phyloP scores from a whole-genome alignment of 163 green algal genomes.

The Smithsoniella earleae region DNA sequence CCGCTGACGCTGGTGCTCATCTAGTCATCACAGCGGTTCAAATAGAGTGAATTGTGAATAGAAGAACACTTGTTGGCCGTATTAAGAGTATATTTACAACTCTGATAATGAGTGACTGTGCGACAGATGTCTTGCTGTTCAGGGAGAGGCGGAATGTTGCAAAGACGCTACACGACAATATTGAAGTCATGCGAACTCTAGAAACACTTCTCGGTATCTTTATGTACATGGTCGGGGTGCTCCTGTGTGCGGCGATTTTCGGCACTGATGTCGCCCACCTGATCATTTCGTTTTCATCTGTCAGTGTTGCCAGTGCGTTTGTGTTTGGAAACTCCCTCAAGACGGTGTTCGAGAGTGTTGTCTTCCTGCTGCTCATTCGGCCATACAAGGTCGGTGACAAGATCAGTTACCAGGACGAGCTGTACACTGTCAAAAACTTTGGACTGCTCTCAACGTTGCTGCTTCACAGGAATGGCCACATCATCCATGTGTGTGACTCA shows the following conservation, averaged over 20 bases:
- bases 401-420: not conserved
- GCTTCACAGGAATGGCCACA: not conserved
- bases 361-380: conserved; percentile 26
- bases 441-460: conserved; percentile 21
- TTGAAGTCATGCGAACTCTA: conserved; percentile 39
- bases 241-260: conserved; percentile 41
- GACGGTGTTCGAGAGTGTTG: conserved; percentile 53
- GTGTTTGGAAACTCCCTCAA: conserved; percentile 59
- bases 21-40: too few relatives aligned
- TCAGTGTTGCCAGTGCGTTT: conserved; percentile 55
- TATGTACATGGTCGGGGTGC: conserved; percentile 31
- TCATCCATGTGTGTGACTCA: conserved; percentile 10
- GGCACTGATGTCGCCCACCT: conserved; percentile 44
- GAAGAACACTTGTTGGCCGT: too few relatives aligned
- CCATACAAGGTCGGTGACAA: conserved; percentile 22
- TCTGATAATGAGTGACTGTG: not conserved
- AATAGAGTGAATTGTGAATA: too few relatives aligned
- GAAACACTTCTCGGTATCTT: conserved; percentile 35
- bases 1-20: too few relatives aligned
- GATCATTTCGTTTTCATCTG: conserved; percentile 46
- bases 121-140: not conserved
- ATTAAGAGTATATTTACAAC: not conserved
- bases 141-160: conserved; percentile 41
- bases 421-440: conserved; percentile 22
- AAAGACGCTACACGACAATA: conserved; percentile 40